Evolutionary conservation across 2,329 filamentous ascomycete species (phyloP), one percentile per base, ranked within the genome.

Genomic region (Venturiaceae sp.): DNA sequence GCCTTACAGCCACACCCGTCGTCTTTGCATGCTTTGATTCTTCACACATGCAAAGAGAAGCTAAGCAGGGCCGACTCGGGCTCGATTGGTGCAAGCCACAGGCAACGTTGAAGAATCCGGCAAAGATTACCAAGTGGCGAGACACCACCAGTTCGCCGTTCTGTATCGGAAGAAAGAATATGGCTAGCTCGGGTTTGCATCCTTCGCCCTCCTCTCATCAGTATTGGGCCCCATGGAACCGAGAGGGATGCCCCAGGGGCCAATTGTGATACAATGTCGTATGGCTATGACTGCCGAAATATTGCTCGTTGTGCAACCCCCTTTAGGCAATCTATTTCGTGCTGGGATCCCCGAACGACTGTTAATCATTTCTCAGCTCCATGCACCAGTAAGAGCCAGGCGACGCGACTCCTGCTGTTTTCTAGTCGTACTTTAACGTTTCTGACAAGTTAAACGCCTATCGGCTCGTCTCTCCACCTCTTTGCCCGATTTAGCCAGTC

Each of bases 401-500:
- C 32, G 30, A 37, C 32, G 32, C 30, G 52, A 53, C 30, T 36
- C 52, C 52, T 53, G 32, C 30, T 30, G 44, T 13, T 50, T 50
- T 30, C 44, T n/a, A 50, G 19, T 11, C n/a, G 52, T 11, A 36
- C 32, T 37, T 16, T 26, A n/a, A 34, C 52, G 52, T 53, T 37
- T 53, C 52, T 34, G 14, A 37, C 30, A 53, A 34, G 52, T 34
- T 53, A 53, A 37, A 16, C 50, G 34, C 32, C 52, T 34, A 34
- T 53, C 52, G 52, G 30, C 16, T 23, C 3, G 6, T n/a, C 32
- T 23, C 52, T 53, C 52, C 52, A 53, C 52, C 52, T 23, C 34
- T 26, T 53, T 34, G 52, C 52, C 52, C 52, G 23, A 37, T 53
- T 30, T 30, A 23, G 52, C 52, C 52, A 53, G 52, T 53, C 52